A percentile compares a stretch with the other conserved stretches of the same genome.
These are phyloP conservation scores for Magnusiomyces tetraspermus DNA, from an alignment of 1,139 yeast genomes.

Conservation along the genomic window DNA sequence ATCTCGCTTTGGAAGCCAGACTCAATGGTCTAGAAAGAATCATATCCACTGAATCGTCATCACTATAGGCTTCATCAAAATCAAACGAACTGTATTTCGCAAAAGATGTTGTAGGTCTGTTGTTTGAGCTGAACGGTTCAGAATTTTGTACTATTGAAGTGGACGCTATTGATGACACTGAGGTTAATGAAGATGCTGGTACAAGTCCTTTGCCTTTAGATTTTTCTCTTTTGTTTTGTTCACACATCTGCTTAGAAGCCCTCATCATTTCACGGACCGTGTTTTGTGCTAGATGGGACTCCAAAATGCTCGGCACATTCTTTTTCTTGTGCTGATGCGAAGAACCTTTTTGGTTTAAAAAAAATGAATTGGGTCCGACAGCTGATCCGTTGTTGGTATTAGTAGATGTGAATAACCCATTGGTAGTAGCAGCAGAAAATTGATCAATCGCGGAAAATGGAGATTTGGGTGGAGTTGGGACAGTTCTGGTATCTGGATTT, in stretches of 20 bases:
- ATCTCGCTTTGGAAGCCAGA: background rate
- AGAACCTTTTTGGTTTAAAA: background rate
- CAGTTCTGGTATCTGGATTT: too few species aligned
- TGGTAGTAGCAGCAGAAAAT: background rate
- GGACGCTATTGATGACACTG: too few species aligned
- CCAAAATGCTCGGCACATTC: background rate
- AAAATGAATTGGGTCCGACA: too few species aligned
- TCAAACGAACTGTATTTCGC: background rate
- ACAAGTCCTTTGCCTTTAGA: too few species aligned
- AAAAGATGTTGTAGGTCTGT: too few species aligned
- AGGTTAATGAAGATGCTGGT: too few species aligned
- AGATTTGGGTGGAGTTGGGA: background rate
- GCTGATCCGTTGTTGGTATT: too few species aligned
- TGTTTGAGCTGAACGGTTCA: background rate
- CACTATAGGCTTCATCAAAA: background rate
- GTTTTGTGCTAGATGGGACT: background rate
- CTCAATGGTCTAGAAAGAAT: background rate
- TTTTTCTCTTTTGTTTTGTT: background rate
- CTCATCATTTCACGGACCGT: constrained; percentile 1
- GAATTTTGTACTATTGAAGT: background rate
- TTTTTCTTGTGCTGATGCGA: background rate
- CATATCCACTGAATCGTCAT: background rate
- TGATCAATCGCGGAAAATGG: background rate
- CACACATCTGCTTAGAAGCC: background rate
- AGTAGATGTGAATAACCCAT: background rate